Evolutionary conservation across 805 yeast genomes (phyloP), one percentile per base, ranked within the genome.

Genomic region (Clavispora asparagi): DNA sequence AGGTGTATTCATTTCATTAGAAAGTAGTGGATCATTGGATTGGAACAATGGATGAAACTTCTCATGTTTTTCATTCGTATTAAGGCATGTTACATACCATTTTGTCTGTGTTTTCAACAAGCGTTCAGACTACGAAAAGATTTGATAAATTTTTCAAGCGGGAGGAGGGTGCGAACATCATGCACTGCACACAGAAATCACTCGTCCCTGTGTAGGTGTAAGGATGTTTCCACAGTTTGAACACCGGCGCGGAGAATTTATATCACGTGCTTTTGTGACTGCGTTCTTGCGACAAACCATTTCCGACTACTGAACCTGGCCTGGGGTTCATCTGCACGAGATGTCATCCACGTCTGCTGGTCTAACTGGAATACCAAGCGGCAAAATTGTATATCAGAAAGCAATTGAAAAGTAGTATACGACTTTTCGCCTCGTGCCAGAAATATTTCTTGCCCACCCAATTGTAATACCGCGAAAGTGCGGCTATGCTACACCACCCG

Each of bases 121-220:
- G 44, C 42, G 28, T 39, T 17, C 35, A 17, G 30, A 26, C 32
- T 26, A 26, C 19, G 43, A 43, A 42, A 45, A 43, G 51, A 45
- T 42, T 49, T 42, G 49, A 52, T 47, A 51, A 48, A 48, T 54
- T 54, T 54, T 54, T 52, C 56, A 54, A 40, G 27, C 44, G 47
- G 52, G 45, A 30, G 27, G 44, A 50, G 45, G 35, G 30, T 23
- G 36, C 37, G 31, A 28, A 28, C 33, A 17, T 33, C 12, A 4
- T 11, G 37, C 37, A 33, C 43, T 41, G 43, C 43, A 41, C 12
- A 32, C 31, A 30, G 8, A 16, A 13, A 23, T 5, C 9, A 13
- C 38, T 10, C 5, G 13, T 30, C 37, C 12, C 37, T n/a, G 30
- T 30, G 23, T 39, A 16, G 47, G 37, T 35, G 54, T 35, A 39